A percentile compares a stretch with the other conserved stretches of the same genome.
Conservation (phyloP, 441 rosid species). For the Geranium incanum region DNA sequence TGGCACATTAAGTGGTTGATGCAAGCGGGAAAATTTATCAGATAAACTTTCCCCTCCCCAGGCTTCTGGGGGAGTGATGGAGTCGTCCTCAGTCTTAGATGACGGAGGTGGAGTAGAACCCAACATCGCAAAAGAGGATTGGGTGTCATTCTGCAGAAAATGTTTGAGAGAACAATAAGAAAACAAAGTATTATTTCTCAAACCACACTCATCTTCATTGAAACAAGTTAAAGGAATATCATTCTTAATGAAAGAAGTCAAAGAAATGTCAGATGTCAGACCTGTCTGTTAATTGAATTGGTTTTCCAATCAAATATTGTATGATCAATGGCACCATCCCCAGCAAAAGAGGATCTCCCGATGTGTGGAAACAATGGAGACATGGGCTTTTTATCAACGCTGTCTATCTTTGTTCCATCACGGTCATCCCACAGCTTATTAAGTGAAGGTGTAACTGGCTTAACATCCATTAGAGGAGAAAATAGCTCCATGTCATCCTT, state of each 20-base stretch:
- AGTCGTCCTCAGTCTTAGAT: conserved; percentile 60
- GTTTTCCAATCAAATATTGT: conserved; percentile 73
- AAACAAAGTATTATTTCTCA: not conserved
- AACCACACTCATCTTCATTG: not conserved
- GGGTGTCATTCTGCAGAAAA: conserved; percentile 51
- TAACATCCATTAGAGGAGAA: conserved; percentile 80
- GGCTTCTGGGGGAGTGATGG: conserved; percentile 93
- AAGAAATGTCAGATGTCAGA: conserved; percentile 18
- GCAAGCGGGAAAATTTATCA: conserved; percentile 47
- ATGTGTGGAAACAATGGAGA: conserved; percentile 53
- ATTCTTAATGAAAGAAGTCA: not conserved
- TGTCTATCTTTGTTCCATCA: conserved; percentile 50
- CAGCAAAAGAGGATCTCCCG: conserved; percentile 59
- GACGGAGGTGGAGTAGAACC: conserved; percentile 54
- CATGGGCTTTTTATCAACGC: conserved; percentile 59
- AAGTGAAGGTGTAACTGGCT: conserved; percentile 69
- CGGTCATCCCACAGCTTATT: conserved; percentile 65
- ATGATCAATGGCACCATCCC: conserved; percentile 55
- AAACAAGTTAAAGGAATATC: not conserved
- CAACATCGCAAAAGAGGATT: conserved; percentile 36
- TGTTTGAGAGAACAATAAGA: conserved; percentile 5
- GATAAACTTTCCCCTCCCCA: conserved; percentile 91
- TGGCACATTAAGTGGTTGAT: conserved; percentile 44
- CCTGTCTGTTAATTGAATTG: conserved; percentile 65
- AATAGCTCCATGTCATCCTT: conserved; percentile 93